phyloP scores from a whole-genome alignment of 2,329 filamentous ascomycete species.

The Microsporum ferrugineum region DNA sequence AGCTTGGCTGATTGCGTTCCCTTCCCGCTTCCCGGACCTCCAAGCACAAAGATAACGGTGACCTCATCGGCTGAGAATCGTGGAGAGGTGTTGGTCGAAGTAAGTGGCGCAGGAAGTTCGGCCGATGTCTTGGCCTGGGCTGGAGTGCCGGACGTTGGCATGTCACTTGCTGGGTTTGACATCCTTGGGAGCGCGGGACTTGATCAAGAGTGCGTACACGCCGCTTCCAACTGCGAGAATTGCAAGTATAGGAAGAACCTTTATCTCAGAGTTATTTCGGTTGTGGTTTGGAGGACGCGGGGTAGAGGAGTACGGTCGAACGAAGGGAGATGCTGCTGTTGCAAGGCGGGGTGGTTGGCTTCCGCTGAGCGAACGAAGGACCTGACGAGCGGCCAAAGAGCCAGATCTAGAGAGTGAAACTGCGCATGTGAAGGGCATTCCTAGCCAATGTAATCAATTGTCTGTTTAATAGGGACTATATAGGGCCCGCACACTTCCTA shows the following conservation, averaged over 20 bases:
- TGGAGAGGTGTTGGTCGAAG: constrained; percentile 49
- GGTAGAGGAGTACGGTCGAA: not conserved
- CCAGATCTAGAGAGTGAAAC: not conserved
- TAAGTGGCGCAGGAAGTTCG: constrained; percentile 34
- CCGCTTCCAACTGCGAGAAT: constrained; percentile 40
- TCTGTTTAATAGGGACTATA: not conserved
- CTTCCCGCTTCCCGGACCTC: constrained; percentile 90
- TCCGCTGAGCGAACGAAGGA: not conserved
- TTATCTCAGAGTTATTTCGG: constrained; percentile 28
- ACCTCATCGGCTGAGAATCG: constrained; percentile 69
- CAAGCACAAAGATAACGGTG: constrained; percentile 92
- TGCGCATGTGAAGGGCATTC: not conserved
- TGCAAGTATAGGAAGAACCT: constrained; percentile 32
- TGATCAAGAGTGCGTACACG: constrained; percentile 42
- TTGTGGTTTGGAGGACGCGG: constrained; percentile 14
- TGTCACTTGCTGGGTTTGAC: constrained; percentile 6
- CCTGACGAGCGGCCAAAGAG: not conserved
- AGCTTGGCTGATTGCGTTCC: constrained; percentile 90
- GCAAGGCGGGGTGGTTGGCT: not conserved
- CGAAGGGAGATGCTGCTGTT: not conserved
- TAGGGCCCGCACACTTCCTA: not conserved
- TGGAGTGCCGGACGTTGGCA: constrained; percentile 12
- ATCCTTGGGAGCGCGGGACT: constrained; percentile 30
- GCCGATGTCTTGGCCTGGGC: constrained; percentile 13
- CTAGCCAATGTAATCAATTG: not conserved